These are phyloP conservation scores for Galerina sulciceps DNA, from an alignment of 768 basidiomycete genomes.

Conservation along the genomic window DNA sequence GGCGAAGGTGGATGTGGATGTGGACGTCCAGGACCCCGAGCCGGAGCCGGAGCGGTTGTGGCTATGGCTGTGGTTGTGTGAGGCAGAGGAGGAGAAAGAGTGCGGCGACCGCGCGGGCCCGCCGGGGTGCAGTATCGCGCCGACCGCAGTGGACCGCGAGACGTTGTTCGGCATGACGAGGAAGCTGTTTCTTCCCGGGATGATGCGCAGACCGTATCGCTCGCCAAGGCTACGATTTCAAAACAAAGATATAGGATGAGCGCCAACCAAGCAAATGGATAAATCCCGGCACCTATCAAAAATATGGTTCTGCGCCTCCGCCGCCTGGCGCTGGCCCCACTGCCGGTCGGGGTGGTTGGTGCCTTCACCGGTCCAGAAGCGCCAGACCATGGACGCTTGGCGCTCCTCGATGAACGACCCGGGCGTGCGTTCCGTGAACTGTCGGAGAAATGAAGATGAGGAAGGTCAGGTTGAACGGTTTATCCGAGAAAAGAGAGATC, in stretches of 20 bases:
- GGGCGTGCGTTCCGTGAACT: conserved; percentile 91
- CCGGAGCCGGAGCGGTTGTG: background rate
- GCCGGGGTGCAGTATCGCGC: conserved; percentile 75
- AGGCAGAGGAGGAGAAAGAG: background rate
- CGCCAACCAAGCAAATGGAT: too few relatives aligned
- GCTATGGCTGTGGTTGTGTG: background rate
- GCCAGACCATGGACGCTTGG: conserved; percentile 82
- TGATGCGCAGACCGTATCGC: conserved; percentile 81
- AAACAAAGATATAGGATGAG: background rate
- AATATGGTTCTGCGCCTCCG: conserved; percentile 91
- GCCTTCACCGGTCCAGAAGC: conserved; percentile 70
- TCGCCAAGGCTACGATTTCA: conserved; percentile 64
- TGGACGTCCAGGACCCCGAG: conserved; percentile 29
- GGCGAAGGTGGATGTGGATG: conserved; percentile 20
- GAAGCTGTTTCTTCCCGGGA: conserved; percentile 80
- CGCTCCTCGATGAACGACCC: conserved; percentile 86
- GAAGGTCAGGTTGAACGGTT: too few relatives aligned
- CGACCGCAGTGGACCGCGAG: conserved; percentile 83
- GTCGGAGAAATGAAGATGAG: background rate
- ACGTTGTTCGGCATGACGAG: conserved; percentile 83
- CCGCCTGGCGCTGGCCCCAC: conserved; percentile 87
- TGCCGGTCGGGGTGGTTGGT: conserved; percentile 54
- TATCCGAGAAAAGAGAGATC: background rate
- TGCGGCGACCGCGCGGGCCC: conserved; percentile 44
- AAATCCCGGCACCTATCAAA: conserved; percentile 62